A percentile compares a stretch with the other conserved stretches of the same genome.
Conservation (phyloP, 176 grass and related monocot genomes). For the Pontederia crassipes region DNA sequence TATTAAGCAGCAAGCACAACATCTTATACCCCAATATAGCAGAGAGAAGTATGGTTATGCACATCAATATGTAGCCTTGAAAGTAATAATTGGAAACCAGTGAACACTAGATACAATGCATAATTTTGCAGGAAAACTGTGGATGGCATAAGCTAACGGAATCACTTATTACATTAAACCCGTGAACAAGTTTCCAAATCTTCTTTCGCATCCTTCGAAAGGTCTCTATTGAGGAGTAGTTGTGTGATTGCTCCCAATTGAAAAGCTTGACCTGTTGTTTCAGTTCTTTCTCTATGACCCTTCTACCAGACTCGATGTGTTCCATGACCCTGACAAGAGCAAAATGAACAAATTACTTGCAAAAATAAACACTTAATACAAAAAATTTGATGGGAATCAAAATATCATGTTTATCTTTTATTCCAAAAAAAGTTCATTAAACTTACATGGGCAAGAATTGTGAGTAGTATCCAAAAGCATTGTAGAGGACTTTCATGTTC, state of each 20-base stretch:
- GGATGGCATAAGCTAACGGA: not conserved
- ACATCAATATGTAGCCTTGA: too few relatives aligned
- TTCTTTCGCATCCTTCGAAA: slow-evolving; percentile 72
- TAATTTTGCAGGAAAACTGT: too few relatives aligned
- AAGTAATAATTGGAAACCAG: not conserved
- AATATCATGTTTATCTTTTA: not conserved
- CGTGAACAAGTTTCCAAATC: slow-evolving; percentile 55
- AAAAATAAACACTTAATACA: slow-evolving; percentile 24
- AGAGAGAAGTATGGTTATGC: too few relatives aligned
- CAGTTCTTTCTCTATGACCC: slow-evolving; percentile 54
- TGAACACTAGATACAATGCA: not conserved
- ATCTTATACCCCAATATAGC: too few relatives aligned
- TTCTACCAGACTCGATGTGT: slow-evolving; percentile 54
- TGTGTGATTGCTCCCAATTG: slow-evolving; percentile 66
- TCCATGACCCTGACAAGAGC: slow-evolving; percentile 39
- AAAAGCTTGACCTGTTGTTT: slow-evolving; percentile 73
- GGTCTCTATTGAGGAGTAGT: slow-evolving; percentile 54
- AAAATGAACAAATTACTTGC: not conserved
- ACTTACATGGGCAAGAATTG: slow-evolving; percentile 80
- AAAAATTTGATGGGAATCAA: slow-evolving; percentile 16
- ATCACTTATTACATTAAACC: slow-evolving; percentile 49
- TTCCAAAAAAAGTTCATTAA: not conserved
- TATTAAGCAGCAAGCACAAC: too few relatives aligned
- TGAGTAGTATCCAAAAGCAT: slow-evolving; percentile 87
- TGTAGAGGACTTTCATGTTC: slow-evolving; percentile 74